phyloP scores from a whole-genome alignment of 805 yeast species.

The Metschnikowia cerradonensis region DNA sequence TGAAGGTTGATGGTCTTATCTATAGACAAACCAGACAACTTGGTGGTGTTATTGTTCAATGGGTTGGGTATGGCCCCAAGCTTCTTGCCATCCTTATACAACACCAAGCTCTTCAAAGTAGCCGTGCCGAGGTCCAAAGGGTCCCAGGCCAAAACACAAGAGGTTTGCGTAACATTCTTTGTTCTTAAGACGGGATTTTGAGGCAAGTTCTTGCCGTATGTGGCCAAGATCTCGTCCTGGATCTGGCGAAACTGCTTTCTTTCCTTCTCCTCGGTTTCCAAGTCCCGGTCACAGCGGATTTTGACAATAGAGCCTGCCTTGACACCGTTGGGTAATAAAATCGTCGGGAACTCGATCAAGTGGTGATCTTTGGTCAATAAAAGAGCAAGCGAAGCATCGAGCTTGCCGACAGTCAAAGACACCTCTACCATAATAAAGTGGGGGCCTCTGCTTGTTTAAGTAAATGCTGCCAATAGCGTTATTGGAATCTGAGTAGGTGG shows the following conservation, averaged over 20 bases:
- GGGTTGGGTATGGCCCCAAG: slow-evolving; percentile 85
- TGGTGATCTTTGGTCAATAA: slow-evolving; percentile 89
- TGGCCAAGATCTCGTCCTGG: slow-evolving; percentile 68
- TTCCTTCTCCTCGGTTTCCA: slow-evolving; percentile 60
- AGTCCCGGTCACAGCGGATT: slow-evolving; percentile 76
- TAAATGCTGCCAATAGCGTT: too few species aligned
- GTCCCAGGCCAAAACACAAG: slow-evolving; percentile 95
- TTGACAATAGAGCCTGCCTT: slow-evolving; percentile 89
- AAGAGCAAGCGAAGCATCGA: slow-evolving; percentile 91
- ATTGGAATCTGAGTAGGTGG: background rate
- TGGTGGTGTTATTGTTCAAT: slow-evolving; percentile 69
- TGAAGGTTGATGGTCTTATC: slow-evolving; percentile 79
- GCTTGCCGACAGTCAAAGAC: slow-evolving; percentile 88
- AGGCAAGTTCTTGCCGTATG: slow-evolving; percentile 75
- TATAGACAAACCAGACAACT: slow-evolving; percentile 85
- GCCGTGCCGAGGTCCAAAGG: slow-evolving; percentile 80
- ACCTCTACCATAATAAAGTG: slow-evolving; percentile 67
- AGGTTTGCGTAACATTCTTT: slow-evolving; percentile 86
- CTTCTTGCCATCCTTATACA: slow-evolving; percentile 71
- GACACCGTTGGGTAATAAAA: slow-evolving; percentile 84
- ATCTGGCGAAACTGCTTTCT: slow-evolving; percentile 52
- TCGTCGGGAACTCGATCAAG: slow-evolving; percentile 94
- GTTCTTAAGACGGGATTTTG: slow-evolving; percentile 61
- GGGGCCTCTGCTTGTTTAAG: too few species aligned
- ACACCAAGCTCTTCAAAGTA: slow-evolving; percentile 64